phyloP scores from a whole-genome alignment of 2,329 filamentous ascomycete genomes.

The Ophiocordyceps unilateralis region DNA sequence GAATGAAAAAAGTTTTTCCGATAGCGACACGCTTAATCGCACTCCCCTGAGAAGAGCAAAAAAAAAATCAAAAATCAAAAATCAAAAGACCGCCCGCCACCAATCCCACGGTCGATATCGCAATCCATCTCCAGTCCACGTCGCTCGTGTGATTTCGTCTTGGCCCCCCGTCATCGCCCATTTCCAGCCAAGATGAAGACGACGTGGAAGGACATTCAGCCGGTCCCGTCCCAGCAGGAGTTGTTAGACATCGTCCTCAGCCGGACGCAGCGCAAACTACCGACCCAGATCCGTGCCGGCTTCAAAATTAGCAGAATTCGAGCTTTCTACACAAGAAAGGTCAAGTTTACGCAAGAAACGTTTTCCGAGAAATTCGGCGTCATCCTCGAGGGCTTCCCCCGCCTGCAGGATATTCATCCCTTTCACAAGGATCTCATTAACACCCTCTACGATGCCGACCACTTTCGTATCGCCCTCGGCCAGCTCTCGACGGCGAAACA shows the following conservation, averaged over 20 bases:
- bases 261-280: conserved; percentile 78
- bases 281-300: conserved; percentile 86
- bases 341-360: conserved; percentile 96
- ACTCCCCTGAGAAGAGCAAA: not conserved
- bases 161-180: conserved; percentile 1
- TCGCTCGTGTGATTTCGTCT: not conserved
- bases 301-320: conserved; percentile 91
- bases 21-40: not conserved
- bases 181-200: conserved; percentile 35
- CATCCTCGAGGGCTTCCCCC: conserved; percentile 85
- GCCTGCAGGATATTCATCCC: conserved; percentile 85
- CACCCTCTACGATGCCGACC: conserved; percentile 95
- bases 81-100: not conserved
- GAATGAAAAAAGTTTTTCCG: not conserved
- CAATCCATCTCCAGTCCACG: not conserved
- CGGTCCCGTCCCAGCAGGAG: conserved; percentile 82
- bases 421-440: conserved; percentile 78
- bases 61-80: not conserved
- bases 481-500: conserved; percentile 94
- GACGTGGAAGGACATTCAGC: conserved; percentile 63
- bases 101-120: not conserved
- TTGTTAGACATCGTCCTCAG: conserved; percentile 96
- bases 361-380: conserved; percentile 84
- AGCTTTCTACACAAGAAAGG: conserved; percentile 93
- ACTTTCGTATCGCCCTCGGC: conserved; percentile 91